Base-by-base conservation (phyloP, 352 stramenopile species). In the Phytopythium litorale region DNA sequence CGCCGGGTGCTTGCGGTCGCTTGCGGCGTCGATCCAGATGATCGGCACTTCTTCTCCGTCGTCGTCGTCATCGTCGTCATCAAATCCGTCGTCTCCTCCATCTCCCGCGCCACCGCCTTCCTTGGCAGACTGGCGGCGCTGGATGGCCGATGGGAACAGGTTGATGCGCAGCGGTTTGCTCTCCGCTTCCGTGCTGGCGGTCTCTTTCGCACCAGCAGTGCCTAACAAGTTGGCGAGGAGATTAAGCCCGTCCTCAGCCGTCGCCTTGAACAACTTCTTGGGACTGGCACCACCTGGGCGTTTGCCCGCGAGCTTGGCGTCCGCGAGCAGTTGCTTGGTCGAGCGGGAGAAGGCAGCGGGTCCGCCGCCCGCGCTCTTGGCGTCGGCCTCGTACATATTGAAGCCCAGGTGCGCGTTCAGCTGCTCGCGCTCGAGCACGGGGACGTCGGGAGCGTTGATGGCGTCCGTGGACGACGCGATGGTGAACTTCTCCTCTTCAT, bases 381-480 rank as follows among this genome's bases (percentile, higher is more conserved):
- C 76, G 62, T 92, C 84, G 23, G 83, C 79, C 55, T 89, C 81
- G 72, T 92, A 94, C 84, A 95, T 92, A 70, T 95, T 95, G 65
- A 82, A 76, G 50, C 86, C 86, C 13, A 90, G 62, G 18, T 88
- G 76, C 12, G 76, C 67, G 33, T 84, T 80, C 16, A 78, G 69
- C 51, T 87, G 79, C 37, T 85, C 74, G 5, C 81, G 78, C 19
- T 90, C 71, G n/a, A 90, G 67, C 43, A 91, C 72, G 7, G 70
- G 76, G 1, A 69, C 70, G 43, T 80, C 71, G 0, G 84, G 83
- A 0, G 79, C 81, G 12, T 81, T 70, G 25, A 89, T 49, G 7
- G 81, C 63, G 25, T 81, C 76, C 13, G 82, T 69, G 13, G 78
- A 73, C 38, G 76, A 87, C 21, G 66, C 69, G 43, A 94, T 81